These are phyloP conservation scores for Xylaria bambusicola DNA, from an alignment of 495 filamentous ascomycete genomes.

Conservation along the genomic window DNA sequence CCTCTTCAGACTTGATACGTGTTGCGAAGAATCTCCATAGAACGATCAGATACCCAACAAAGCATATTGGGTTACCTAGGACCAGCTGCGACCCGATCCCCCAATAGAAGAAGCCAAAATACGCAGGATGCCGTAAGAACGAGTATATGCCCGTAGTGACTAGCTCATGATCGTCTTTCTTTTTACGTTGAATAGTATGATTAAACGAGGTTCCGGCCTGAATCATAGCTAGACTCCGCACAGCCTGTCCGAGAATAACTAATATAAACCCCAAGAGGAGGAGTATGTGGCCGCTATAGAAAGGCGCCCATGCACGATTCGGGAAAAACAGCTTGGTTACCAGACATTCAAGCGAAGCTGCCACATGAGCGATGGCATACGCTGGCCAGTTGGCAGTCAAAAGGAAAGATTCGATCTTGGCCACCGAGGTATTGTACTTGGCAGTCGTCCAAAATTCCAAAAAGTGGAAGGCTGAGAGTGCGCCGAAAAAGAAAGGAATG, in stretches of 20 bases:
- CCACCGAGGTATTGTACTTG: constrained; percentile 72
- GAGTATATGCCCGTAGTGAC: constrained; percentile 72
- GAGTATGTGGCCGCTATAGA: constrained; percentile 34
- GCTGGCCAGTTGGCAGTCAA: constrained; percentile 81
- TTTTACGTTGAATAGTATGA: constrained; percentile 73
- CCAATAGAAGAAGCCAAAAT: constrained; percentile 99
- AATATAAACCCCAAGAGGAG: constrained; percentile 60
- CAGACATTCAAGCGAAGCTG: constrained; percentile 71
- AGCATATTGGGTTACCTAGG: constrained; percentile 79
- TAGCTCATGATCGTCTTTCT: constrained; percentile 68
- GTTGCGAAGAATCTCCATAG: constrained; percentile 81
- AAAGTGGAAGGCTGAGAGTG: constrained; percentile 86
- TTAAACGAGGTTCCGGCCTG: constrained; percentile 92
- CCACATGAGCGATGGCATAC: constrained; percentile 79
- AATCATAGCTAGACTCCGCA: constrained; percentile 78
- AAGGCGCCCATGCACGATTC: constrained; percentile 42
- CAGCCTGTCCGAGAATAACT: constrained; percentile 69
- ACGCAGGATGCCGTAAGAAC: constrained; percentile 78
- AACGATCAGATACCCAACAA: constrained; percentile 69
- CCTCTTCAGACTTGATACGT: constrained; percentile 79
- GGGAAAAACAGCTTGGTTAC: constrained; percentile 61
- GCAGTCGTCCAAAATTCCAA: constrained; percentile 94
- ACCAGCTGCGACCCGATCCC: constrained; percentile 90
- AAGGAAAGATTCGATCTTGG: constrained; percentile 73
- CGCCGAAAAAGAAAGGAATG: constrained; percentile 72